Evolutionary conservation across 2,329 filamentous ascomycete species (phyloP).

Genomic region (Grosmannia huntii): DNA sequence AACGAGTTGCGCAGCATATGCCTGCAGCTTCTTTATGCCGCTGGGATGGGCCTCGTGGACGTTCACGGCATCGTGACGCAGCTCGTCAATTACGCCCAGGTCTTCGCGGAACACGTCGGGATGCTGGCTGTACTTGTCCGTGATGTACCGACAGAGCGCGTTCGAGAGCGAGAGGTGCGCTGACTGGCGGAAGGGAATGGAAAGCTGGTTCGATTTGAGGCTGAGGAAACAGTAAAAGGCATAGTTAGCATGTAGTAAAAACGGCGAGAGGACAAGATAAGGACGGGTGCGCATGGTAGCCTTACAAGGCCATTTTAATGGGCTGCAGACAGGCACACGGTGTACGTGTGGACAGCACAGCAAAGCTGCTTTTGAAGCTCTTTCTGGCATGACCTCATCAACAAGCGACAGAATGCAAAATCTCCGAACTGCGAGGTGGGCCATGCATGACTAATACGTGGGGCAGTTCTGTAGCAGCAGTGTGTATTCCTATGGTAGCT

Average conservation of each 20-base stretch:
- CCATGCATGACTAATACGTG: neutral
- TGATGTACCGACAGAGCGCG: constrained; percentile 90
- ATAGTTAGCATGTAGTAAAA: neutral
- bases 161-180: constrained; percentile 64
- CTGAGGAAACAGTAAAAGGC: neutral
- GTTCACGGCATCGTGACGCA: constrained; percentile 78
- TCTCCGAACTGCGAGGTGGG: too few species aligned
- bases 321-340: neutral
- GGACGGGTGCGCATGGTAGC: neutral
- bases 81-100: constrained; percentile 66
- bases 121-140: constrained; percentile 95
- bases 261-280: neutral
- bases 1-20: constrained; percentile 82
- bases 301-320: neutral
- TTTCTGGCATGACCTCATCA: constrained; percentile 1
- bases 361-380: neutral
- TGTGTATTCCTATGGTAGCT: too few species aligned
- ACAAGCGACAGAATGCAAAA: neutral
- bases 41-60: constrained; percentile 78
- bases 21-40: constrained; percentile 76
- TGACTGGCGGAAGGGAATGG: constrained; percentile 79
- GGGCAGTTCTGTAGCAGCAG: too few species aligned
- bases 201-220: constrained; percentile 44
- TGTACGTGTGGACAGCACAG: neutral
- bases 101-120: constrained; percentile 93